Conservation (phyloP, 1,139 yeast genomes). For the Entelexis paramagnoliae region DNA sequence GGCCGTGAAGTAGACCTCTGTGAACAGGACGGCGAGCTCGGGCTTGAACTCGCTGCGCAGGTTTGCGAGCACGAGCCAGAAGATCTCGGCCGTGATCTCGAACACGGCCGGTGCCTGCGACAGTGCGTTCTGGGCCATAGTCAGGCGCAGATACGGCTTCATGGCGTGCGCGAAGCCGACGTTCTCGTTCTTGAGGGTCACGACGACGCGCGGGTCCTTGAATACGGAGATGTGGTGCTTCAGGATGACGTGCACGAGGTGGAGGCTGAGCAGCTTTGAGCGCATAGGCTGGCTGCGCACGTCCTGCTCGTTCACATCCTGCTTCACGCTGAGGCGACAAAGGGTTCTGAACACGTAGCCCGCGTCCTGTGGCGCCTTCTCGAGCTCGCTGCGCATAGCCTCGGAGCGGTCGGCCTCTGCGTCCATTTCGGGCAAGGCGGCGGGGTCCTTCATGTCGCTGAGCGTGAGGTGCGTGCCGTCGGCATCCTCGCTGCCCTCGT, state of each 20-base stretch:
- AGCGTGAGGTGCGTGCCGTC: constrained; percentile 18
- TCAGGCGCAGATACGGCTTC: constrained; percentile 65
- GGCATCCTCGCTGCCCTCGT: neutral
- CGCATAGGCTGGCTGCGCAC: constrained; percentile 87
- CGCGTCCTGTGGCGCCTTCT: constrained; percentile 75
- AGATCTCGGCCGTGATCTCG: constrained; percentile 83
- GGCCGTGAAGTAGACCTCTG: constrained; percentile 88
- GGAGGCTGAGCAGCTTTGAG: constrained; percentile 79
- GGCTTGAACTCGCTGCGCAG: constrained; percentile 78
- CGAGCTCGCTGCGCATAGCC: constrained; percentile 28
- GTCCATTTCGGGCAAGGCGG: constrained; percentile 20
- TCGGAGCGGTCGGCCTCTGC: constrained; percentile 22
- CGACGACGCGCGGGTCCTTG: constrained; percentile 36
- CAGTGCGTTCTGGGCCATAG: constrained; percentile 85
- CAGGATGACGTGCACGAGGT: constrained; percentile 74
- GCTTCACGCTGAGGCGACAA: constrained; percentile 83
- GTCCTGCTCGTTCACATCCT: constrained; percentile 53
- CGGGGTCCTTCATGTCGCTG: constrained; percentile 21
- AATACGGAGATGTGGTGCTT: constrained; percentile 80
- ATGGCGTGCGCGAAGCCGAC: constrained; percentile 57
- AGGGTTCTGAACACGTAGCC: constrained; percentile 85
- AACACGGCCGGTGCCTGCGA: constrained; percentile 86
- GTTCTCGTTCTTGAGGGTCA: constrained; percentile 15
- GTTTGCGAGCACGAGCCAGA: constrained; percentile 78
- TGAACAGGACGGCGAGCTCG: constrained; percentile 88